Evolutionary conservation across 306 rosid species (phyloP), one percentile per base, ranked within the genome.

Genomic region (Macrotyloma uniflorum): DNA sequence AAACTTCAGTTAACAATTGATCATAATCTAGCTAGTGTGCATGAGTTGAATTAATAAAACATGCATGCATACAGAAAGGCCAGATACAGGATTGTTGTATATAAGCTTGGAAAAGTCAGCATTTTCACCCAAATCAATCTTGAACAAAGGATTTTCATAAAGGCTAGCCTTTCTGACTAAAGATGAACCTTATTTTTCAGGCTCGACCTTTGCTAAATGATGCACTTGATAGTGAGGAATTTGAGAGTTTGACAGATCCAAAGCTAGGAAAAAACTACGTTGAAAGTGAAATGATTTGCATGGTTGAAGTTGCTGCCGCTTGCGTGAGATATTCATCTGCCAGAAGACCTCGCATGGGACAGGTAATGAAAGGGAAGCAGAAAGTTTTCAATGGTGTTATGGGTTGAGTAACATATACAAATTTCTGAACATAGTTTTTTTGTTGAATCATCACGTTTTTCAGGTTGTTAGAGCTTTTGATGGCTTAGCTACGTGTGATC

Each of bases 381-480:
- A 62, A 62, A 62, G 14, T 30, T 32, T 4, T 33, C 16, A 8
- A 35, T 2, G 11, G 3, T 62, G 42, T 61, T 62, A 32, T 26
- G 30, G 43, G 11, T 4, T 54, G 30, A 4, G 47, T 9, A 35
- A 35, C 69, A 63, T 64, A 4, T 1, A 36, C 49, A 2, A 10
- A 35, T 64, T 35, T 1, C 49, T 18, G n/a, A 59, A 28, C 6
- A 26, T 0, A n/a, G n/a, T 11, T 6, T 30, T n/a, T 61, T 62
- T 14, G 14, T 35, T 64, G 70, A 64, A 64, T 64, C 10, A n/a
- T 64, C 26, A 32, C 13, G 2, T 64, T 35, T 64, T 16, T 35
- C 70, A 64, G 70, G 70, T 64, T 36, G 70, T 64, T 64, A 36
- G 70, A 64, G 70, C 70, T 35, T 64, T 64, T 36, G 70, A 64